These are phyloP conservation scores for Rhizoctonia solani DNA, from an alignment of 1,284 basidiomycete species.

Conservation along the genomic window DNA sequence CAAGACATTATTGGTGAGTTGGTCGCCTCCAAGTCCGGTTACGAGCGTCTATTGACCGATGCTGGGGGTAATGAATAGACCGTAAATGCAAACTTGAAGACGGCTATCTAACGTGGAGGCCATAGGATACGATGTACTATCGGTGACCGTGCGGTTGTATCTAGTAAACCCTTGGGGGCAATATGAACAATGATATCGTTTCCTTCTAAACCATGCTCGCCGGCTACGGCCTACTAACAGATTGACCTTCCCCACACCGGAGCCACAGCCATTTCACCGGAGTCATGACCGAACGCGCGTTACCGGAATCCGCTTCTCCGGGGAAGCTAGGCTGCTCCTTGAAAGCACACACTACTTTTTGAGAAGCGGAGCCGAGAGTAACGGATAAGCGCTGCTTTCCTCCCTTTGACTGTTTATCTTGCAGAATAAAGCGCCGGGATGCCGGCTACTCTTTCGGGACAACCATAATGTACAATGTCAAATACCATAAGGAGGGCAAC, in stretches of 20 bases:
- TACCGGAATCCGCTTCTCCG: background rate
- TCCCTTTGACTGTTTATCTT: background rate
- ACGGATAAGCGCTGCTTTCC: conserved; percentile 1
- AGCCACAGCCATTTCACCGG: conserved; percentile 7
- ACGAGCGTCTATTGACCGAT: conserved; percentile 44
- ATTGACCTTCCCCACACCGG: background rate
- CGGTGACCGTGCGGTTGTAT: background rate
- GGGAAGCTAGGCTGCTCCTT: background rate
- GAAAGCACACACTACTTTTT: background rate
- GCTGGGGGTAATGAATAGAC: background rate
- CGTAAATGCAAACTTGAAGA: conserved; percentile 31
- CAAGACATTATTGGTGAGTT: conserved; percentile 68
- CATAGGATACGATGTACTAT: conserved; percentile 14
- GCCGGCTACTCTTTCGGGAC: conserved; percentile 2
- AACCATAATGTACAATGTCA: background rate
- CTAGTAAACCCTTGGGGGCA: background rate
- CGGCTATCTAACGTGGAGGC: conserved; percentile 39
- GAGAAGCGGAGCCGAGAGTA: background rate
- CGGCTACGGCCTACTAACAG: background rate
- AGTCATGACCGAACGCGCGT: conserved; percentile 2
- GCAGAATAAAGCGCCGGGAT: conserved; percentile 19
- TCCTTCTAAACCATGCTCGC: background rate
- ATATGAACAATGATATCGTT: conserved; percentile 2
- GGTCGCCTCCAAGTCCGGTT: conserved; percentile 61
- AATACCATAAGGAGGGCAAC: background rate